A percentile compares a stretch with the other conserved stretches of the same genome.
phyloP scores from a whole-genome alignment of 768 basidiomycete species.

The Agrocybe chaxingu region DNA sequence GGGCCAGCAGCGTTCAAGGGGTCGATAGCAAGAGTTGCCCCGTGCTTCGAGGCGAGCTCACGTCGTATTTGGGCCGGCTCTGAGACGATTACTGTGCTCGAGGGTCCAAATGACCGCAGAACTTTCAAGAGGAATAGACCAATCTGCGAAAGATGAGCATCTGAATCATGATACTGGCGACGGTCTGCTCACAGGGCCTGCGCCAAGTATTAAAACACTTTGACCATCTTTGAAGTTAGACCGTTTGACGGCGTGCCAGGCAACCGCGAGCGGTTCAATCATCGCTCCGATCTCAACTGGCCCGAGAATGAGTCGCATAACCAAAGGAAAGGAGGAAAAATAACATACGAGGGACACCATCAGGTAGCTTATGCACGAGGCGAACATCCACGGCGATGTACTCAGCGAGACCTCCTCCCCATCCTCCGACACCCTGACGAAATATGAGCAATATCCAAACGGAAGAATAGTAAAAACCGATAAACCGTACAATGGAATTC shows the following conservation, averaged over 20 bases:
- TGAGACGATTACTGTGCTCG: slow-evolving; percentile 29
- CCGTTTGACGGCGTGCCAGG: slow-evolving; percentile 41
- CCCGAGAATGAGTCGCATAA: slow-evolving; percentile 8
- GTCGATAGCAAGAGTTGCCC: slow-evolving; percentile 35
- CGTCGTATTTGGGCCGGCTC: slow-evolving; percentile 39
- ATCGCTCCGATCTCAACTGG: slow-evolving; percentile 47
- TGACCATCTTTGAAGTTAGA: slow-evolving; percentile 34
- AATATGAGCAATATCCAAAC: not conserved
- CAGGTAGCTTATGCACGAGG: slow-evolving; percentile 36
- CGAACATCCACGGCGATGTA: slow-evolving; percentile 33
- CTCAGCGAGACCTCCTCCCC: slow-evolving; percentile 44
- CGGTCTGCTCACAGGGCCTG: slow-evolving; percentile 37
- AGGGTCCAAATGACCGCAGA: slow-evolving; percentile 28
- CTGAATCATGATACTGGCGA: not conserved
- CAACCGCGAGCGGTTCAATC: slow-evolving; percentile 45
- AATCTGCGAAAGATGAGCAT: slow-evolving; percentile 22
- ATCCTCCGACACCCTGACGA: slow-evolving; percentile 31
- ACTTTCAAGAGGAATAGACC: slow-evolving; percentile 36
- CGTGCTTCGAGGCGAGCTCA: slow-evolving; percentile 30
- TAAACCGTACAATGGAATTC: slow-evolving; percentile 32
- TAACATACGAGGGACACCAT: slow-evolving; percentile 31
- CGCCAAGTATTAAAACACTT: slow-evolving; percentile 39
- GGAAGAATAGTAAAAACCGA: not conserved
- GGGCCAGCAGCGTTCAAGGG: slow-evolving; percentile 18
- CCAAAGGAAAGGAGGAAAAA: not conserved